Base-by-base conservation (phyloP, 306 rosid species). In the Malus sylvestris region DNA sequence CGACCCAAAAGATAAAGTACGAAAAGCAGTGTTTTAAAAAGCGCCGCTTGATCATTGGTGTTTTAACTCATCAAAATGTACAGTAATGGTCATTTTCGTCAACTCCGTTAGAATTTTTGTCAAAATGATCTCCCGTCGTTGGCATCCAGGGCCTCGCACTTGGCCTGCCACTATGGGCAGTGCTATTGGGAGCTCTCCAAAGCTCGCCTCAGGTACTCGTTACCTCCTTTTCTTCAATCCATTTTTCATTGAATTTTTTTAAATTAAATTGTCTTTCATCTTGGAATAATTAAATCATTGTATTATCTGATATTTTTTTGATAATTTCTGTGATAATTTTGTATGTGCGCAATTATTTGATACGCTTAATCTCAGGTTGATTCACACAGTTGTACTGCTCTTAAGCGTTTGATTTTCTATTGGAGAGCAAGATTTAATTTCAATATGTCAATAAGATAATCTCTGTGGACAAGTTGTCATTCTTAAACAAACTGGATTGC, bases 161-260 rank as follows among this genome's bases (percentile, higher is more conserved):
- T 87, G 13, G 81, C 87, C 33, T 87, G 89, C 68, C 92, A 92
- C 84, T 89, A 90, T 71, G 89, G 85, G 40, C 89, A 83, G 45
- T 94, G 98, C 84, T 91, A 94, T 76, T 88, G 91, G 88, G 89
- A 94, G 82, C 94, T 89, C 80, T 91, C 98, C 82, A 93, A 90
- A 76, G 96, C 97, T 72, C 97, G 92, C 79, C 97, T 93, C 62
- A 89, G 93, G 97, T 91, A 9, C 46, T 19, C 46, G 3, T 61
- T 61, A 15, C 16, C 67, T 2, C 67, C 19, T 27, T 25, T 25
- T 61, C 30, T 9, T 27, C 38, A 3, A 25, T 14, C 29, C 29
- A 8, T 29, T 58, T 22, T 58, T 52, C 45, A 40, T 40, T 40
- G 10, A 11, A 40, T 20, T n/a, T 20, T 10, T 9, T 57, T 3